Evolutionary conservation across 148 eudicot genomes (phyloP), one percentile per base, ranked within the genome.

Genomic region (Rhododendron mucronatum): DNA sequence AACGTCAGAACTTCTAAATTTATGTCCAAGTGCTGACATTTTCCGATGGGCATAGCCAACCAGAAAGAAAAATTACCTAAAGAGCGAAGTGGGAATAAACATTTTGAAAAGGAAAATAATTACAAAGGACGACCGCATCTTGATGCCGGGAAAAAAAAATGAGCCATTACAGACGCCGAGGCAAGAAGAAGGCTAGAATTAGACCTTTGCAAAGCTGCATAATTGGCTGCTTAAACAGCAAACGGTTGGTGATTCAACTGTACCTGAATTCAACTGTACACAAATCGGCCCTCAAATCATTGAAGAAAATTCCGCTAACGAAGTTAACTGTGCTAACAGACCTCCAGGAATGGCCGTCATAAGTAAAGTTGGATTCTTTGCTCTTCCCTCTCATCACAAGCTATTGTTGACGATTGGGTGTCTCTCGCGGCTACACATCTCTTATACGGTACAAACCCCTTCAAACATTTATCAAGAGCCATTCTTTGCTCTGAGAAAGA

Each of bases 371-470:
- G 92, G 7, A 89, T 84, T 85, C 92, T 85, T 65, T 88, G 93
- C 55, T 89, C 89, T 82, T 92, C 92, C 53, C 88, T 89, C 78
- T 91, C 95, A 26, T 92, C 90, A 15, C 67, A 86, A 35, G 73
- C 75, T 28, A 3, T 77, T 75, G 82, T 75, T 4, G 93, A 89
- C 5, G 88, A 89, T 47, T 84, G 86, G 50, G 48, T 59, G 18
- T 87, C 90, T 71, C 92, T 90, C 87, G 90, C 93, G 0, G 92
- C 91, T 69, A 86, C 69, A 53, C 94, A 92, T 89, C 99, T 93
- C 88, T 97, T 95, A 59, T 97, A 97, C 9, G 99, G 99, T 16
- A 94, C 95, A 85, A 97, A 97, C 10, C 98, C 99, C 87, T 88
- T 93, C 35, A 82, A 55, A 28, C 78, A 80, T 21, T 87, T 87